Evolutionary conservation across 306 rosid species (phyloP).

Genomic region (Vachellia pachyceras): DNA sequence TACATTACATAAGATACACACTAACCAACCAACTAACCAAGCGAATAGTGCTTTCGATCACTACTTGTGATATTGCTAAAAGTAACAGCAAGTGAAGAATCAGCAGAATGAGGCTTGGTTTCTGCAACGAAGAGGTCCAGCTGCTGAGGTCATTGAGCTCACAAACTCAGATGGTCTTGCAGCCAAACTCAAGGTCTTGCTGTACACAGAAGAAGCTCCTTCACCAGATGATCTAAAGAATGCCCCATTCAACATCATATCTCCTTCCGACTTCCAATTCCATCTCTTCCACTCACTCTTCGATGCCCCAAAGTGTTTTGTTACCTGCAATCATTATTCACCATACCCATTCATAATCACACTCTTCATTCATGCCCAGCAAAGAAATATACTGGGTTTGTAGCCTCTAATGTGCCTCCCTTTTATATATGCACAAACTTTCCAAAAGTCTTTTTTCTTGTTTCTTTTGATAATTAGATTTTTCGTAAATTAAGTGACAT

Average conservation of each 20-base stretch:
- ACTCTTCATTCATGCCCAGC: not conserved
- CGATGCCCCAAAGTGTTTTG: conserved; percentile 59
- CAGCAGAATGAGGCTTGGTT: conserved; percentile 54
- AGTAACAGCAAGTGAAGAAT: not conserved
- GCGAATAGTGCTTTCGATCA: no score
- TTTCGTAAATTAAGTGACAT: not conserved
- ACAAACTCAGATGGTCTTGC: conserved; percentile 69
- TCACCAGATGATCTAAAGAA: conserved; percentile 73
- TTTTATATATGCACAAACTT: not conserved
- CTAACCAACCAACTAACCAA: not conserved
- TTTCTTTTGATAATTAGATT: no score
- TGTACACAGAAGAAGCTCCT: conserved; percentile 56
- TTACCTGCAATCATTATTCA: not conserved
- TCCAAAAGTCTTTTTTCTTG: not conserved
- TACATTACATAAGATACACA: not conserved
- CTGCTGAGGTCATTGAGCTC: conserved; percentile 62
- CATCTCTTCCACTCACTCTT: conserved; percentile 64
- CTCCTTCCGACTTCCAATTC: conserved; percentile 92
- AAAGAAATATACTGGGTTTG: not conserved
- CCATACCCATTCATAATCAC: conserved; percentile 14
- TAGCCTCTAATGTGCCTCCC: not conserved
- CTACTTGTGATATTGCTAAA: not conserved
- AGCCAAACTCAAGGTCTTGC: conserved; percentile 72
- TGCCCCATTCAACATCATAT: conserved; percentile 77
- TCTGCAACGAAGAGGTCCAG: conserved; percentile 68